Evolutionary conservation across 495 filamentous ascomycete species (phyloP), one percentile per base, ranked within the genome.

Genomic region (Xylaria nigripes): DNA sequence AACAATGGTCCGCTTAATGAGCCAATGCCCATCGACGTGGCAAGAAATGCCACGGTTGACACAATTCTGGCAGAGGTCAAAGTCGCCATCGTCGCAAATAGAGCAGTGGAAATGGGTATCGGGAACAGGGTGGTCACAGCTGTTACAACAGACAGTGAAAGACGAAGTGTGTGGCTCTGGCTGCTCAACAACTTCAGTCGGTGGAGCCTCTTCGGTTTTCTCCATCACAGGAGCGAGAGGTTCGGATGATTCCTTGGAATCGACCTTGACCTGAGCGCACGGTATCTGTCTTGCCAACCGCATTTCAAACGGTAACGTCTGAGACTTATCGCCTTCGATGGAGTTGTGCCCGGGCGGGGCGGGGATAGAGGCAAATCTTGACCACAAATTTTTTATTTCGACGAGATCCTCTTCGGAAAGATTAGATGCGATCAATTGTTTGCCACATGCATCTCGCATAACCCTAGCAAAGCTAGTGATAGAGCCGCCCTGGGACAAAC

Each of bases 81-180:
- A 99, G 69, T 99, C 94, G 25, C 93, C 93, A 48, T 85, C 76
- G 57, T 96, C 88, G 68, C 94, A 99, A 50, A 83, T 86, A 61
- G 87, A 86, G 75, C 93, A 99, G 71, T 99, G 93, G 68, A 87
- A 99, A 64, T 99, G 93, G 21, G 79, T 80, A 58, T 89, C 82
- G 30, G 83, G 76, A 60, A 96, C 89, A 30, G 82, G 78, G 21
- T 70, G 70, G 50, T 91, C 82, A 64, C 93, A 99, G 62, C 82
- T 79, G 72, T 99, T 96, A 81, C 93, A 99, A 75, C 86, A 95
- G 48, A 98, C 90, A n/a, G 75, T 71, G 45, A 77, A 76, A 43
- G 72, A 66, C 10, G 59, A 59, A 44, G 55, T 58, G 10, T 47
- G 66, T n/a, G 30, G 47, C 57, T 50, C n/a, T 29, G 19, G 15